Evolutionary conservation across 805 yeast genomes (phyloP).

Genomic region (Cyberlindnera subsufficiens): DNA sequence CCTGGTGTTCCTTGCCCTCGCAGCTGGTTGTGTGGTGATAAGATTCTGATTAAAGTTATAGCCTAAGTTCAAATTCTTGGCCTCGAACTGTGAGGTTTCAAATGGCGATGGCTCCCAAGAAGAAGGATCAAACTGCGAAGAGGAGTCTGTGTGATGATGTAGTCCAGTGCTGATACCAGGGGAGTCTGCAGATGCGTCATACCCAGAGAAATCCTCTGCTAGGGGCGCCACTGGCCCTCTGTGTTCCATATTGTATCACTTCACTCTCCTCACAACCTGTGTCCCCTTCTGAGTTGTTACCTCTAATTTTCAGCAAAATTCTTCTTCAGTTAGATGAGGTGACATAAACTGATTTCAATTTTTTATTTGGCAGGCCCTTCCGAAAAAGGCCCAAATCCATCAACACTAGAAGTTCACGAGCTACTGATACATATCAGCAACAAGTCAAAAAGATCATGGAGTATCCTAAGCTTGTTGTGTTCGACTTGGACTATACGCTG

Average conservation of each 20-base stretch:
- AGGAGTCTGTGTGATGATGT: background rate
- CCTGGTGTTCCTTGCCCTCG: background rate
- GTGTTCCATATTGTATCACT: no score
- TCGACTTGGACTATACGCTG: constrained; percentile 70
- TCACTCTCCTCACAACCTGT: no score
- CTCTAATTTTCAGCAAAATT: no score
- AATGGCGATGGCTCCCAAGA: constrained; percentile 6
- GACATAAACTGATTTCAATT: no score
- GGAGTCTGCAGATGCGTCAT: constrained; percentile 3
- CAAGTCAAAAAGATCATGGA: background rate
- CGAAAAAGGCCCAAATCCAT: no score
- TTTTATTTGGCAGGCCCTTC: no score
- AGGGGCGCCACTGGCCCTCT: background rate
- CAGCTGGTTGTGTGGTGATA: constrained; percentile 9
- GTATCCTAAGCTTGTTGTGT: constrained; percentile 53
- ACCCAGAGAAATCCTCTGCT: constrained; percentile 7
- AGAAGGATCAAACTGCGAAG: background rate
- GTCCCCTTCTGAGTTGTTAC: no score
- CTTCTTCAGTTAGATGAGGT: no score
- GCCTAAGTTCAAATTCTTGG: constrained; percentile 5
- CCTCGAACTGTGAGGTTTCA: constrained; percentile 3
- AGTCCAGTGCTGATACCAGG: constrained; percentile 2
- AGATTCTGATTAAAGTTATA: constrained; percentile 10
- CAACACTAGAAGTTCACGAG: no score
- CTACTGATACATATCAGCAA: no score